phyloP scores from a whole-genome alignment of 2,329 filamentous ascomycete genomes.

The Trichophyton mentagrophytes region DNA sequence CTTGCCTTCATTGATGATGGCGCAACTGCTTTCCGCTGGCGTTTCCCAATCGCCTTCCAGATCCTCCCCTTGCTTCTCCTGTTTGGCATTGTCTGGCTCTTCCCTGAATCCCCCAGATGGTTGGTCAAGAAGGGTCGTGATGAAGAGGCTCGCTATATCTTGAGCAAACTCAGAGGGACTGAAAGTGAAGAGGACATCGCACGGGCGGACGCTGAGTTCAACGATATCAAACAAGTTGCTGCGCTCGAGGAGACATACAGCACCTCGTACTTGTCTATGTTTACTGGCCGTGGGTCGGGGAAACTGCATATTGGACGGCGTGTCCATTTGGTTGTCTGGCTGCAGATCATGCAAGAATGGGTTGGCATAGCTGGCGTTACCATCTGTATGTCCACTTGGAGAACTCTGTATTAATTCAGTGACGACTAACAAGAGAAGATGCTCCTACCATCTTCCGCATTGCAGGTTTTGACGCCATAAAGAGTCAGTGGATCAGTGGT shows the following conservation, averaged over 20 bases:
- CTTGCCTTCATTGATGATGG: slow-evolving; percentile 49
- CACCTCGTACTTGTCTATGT: slow-evolving; percentile 52
- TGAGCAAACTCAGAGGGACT: slow-evolving; percentile 50
- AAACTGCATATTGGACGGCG: slow-evolving; percentile 55
- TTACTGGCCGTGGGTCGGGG: slow-evolving; percentile 52
- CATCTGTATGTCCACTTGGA: slow-evolving; percentile 34
- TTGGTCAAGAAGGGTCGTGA: slow-evolving; percentile 53
- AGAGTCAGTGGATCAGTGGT: slow-evolving; percentile 53
- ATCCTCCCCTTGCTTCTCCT: slow-evolving; percentile 51
- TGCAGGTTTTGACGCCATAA: slow-evolving; percentile 49
- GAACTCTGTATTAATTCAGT: not conserved
- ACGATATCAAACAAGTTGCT: slow-evolving; percentile 54
- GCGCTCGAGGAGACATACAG: slow-evolving; percentile 46
- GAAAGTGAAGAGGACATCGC: slow-evolving; percentile 25
- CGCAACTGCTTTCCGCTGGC: slow-evolving; percentile 48
- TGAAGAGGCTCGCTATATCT: slow-evolving; percentile 54
- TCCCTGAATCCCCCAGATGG: slow-evolving; percentile 48
- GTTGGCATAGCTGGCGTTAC: slow-evolving; percentile 58
- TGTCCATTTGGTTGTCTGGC: slow-evolving; percentile 57
- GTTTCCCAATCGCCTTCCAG: slow-evolving; percentile 58
- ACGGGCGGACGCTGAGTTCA: slow-evolving; percentile 50
- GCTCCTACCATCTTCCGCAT: slow-evolving; percentile 50
- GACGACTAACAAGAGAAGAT: slow-evolving; percentile 17
- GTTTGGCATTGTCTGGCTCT: slow-evolving; percentile 48
- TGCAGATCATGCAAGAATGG: slow-evolving; percentile 60